A percentile compares a stretch with the other conserved stretches of the same genome.
Conservation (phyloP, 2,329 filamentous ascomycete genomes). For the Raffaelea ambrosiae region DNA sequence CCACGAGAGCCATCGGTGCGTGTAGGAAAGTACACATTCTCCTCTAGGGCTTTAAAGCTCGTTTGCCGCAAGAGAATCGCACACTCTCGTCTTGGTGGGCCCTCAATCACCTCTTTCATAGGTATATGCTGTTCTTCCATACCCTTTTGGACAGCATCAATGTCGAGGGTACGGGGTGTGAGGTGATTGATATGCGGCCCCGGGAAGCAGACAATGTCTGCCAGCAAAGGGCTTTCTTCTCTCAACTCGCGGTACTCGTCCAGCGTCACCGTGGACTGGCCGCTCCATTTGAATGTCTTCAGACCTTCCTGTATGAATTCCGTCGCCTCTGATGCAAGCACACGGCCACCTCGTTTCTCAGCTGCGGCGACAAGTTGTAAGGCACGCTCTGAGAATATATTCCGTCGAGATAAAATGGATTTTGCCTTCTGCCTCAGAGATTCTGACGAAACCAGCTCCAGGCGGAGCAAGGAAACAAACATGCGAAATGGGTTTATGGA, state of each 20-base stretch:
- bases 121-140: constrained; percentile 33
- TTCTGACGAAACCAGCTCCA: constrained; percentile 25
- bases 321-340: constrained; percentile 21
- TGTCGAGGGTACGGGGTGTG: constrained; percentile 41
- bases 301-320: constrained; percentile 34
- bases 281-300: constrained; percentile 39
- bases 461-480: constrained; percentile 27
- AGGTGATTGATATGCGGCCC: constrained; percentile 45
- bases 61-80: constrained; percentile 43
- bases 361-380: background rate
- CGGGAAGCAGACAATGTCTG: constrained; percentile 33
- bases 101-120: constrained; percentile 42
- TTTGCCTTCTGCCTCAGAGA: background rate
- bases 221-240: constrained; percentile 36
- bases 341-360: constrained; percentile 11
- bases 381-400: background rate
- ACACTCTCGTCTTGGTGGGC: constrained; percentile 33
- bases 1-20: too few relatives aligned
- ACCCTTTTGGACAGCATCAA: constrained; percentile 30
- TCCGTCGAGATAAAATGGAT: background rate
- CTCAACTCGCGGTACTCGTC: constrained; percentile 32
- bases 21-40: constrained; percentile 36
- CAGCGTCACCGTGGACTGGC: constrained; percentile 27
- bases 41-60: constrained; percentile 43
- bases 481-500: constrained; percentile 33